Evolutionary conservation across 2,329 filamentous ascomycete species (phyloP), one percentile per base, ranked within the genome.

Genomic region (Graphilbum ipis-grandicollis): DNA sequence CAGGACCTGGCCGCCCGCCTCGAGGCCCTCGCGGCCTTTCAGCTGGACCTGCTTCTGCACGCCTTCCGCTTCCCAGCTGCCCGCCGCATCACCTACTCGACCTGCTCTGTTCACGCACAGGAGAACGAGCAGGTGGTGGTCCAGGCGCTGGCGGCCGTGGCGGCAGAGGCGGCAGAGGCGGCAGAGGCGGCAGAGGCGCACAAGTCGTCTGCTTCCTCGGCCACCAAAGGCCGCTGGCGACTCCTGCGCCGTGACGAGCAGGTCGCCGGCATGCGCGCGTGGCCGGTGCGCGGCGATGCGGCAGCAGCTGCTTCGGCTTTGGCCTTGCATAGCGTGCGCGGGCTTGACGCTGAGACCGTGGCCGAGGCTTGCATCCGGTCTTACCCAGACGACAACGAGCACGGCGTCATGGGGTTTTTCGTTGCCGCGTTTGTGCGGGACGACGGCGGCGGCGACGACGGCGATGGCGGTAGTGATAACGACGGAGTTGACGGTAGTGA

Each of bases 321-420:
- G n/a, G n/a, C n/a, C n/a, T n/a, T n/a, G n/a, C n/a, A n/a, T n/a
- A n/a, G n/a, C n/a, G n/a, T n/a, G n/a, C n/a, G n/a, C n/a, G n/a
- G n/a, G 5, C 34, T 37, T 34, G 34, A 41, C 13, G 33, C 41
- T 6, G 37, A 36, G 1, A 48, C 63, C 3, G 53, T 82, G 1
- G 70, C 75, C 6, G 76, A 88, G 19, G 80, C 69, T 3, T 93
- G 85, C 50, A 78, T 94, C 39, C 66, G 88, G 40, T 82, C 83
- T 23, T 77, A 80, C 54, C 81, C 86, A 47, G 80, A 74, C 19
- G 84, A 88, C 46, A 28, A 28, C 26, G 76, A 75, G 9, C 71
- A 79, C 43, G 84, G 85, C 0, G 81, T 86, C 1, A 93, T 94
- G 71, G 88, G 90, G 0, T 96, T 98, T 56, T 98, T 98, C 48